Conservation (phyloP, 2,329 filamentous ascomycete species). For the Onygenales sp. region DNA sequence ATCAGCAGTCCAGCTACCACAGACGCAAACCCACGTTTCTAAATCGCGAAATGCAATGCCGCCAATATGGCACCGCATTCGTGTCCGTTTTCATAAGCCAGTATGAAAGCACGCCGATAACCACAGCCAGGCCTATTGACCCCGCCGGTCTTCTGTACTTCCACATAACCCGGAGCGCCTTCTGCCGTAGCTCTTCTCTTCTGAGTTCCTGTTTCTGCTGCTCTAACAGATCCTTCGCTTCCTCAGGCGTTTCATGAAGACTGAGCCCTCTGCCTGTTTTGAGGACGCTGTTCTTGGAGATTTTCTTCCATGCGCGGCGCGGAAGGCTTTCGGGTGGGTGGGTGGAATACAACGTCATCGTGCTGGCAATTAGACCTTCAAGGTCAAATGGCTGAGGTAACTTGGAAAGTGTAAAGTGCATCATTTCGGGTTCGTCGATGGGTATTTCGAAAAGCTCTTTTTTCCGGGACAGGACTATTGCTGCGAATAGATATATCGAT, state of each 20-base stretch:
- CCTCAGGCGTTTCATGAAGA: conserved; percentile 48
- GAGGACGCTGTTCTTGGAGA: conserved; percentile 69
- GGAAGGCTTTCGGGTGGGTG: conserved; percentile 65
- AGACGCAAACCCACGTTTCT: conserved; percentile 13
- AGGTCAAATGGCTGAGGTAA: conserved; percentile 73
- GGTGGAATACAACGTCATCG: conserved; percentile 52
- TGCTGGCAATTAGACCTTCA: conserved; percentile 61
- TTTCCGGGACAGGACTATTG: conserved; percentile 71
- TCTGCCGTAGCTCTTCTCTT: conserved; percentile 51
- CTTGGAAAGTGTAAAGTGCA: conserved; percentile 80
- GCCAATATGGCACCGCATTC: conserved; percentile 23
- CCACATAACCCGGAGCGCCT: conserved; percentile 45
- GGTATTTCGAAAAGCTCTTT: conserved; percentile 80
- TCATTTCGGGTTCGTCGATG: conserved; percentile 77
- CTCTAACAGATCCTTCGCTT: conserved; percentile 60
- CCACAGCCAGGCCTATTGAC: conserved; percentile 53
- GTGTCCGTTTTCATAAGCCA: conserved; percentile 48
- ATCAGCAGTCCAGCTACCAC: not conserved
- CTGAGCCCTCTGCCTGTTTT: conserved; percentile 62
- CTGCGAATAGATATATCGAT: conserved; percentile 82
- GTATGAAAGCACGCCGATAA: conserved; percentile 59
- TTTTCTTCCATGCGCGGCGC: conserved; percentile 54
- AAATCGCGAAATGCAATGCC: conserved; percentile 16
- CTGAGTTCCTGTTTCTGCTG: conserved; percentile 64
- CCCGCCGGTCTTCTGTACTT: conserved; percentile 56